Evolutionary conservation across 305 asterid genomes (phyloP), one percentile per base, ranked within the genome.

Genomic region (Fraxinus floribunda): DNA sequence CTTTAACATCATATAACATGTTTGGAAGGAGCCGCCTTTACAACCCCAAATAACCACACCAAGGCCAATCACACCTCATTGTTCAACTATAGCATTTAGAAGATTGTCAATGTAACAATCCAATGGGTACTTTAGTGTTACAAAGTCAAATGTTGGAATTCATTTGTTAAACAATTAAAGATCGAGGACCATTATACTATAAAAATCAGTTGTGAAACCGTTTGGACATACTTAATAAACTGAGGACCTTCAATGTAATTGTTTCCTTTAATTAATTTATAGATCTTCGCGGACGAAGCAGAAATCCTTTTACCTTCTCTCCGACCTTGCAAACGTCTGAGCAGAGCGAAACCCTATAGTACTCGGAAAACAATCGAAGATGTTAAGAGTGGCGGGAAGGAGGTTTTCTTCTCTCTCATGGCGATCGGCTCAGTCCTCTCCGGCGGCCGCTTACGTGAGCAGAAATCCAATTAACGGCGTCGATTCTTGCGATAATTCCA

Each of bases 351-450:
- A 68, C 75, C 75, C 75, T 68, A 68, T 34, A 68, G 20, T 10
- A 30, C 18, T 29, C 75, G 75, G 38, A 68, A 26, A 30, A 68
- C 22, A 26, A 71, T 71, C 36, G 41, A 41, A 15, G 80, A 79
- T 77, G 87, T 15, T 81, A 34, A 71, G 85, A 79, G 52, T 81
- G 22, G 78, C 83, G 15, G 85, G 83, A 79, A 85, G 85, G 70
- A 85, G 85, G 88, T 41, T 81, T 16, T 85, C 83, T 74, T 57
- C 77, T 77, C 68, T 77, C n/a, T 11, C 82, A 15, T 81, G 83
- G 82, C 68, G 83, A 35, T 79, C 84, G 34, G 11, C 84, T n/a
- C 85, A 64, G 66, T 44, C 85, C 22, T 81, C 87, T 32, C 29
- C 84, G 36, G 84, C 83, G 22, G 76, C 76, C 22, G 44, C 44